These are phyloP conservation scores for Sporothrix luriei DNA, from an alignment of 2,329 filamentous ascomycete species.

Conservation along the genomic window DNA sequence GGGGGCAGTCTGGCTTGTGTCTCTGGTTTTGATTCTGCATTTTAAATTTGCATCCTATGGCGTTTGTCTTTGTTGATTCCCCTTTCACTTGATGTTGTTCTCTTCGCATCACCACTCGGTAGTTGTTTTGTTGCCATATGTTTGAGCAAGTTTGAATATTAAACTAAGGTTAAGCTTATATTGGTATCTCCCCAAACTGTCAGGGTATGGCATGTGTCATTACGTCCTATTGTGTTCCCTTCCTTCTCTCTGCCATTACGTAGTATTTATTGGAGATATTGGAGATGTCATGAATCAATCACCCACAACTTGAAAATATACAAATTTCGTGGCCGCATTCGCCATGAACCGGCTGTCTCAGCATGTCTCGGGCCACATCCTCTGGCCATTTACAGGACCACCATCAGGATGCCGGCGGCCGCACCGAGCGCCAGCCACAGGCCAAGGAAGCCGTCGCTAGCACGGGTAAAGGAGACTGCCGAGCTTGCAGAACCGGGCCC, in stretches of 20 bases:
- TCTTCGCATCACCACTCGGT: constrained; percentile 10
- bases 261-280: background rate
- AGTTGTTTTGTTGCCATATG: background rate
- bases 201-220: too few relatives aligned
- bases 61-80: background rate
- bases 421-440: background rate
- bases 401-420: constrained; percentile 23
- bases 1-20: background rate
- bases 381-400: constrained; percentile 18
- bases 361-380: background rate
- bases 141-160: background rate
- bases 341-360: background rate
- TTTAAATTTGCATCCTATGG: background rate
- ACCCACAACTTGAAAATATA: too few relatives aligned
- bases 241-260: background rate
- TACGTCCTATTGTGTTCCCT: background rate
- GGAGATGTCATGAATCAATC: background rate
- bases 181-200: constrained; percentile 9
- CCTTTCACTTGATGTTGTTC: background rate
- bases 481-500: background rate
- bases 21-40: background rate
- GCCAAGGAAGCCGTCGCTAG: background rate
- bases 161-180: background rate
- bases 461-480: background rate
- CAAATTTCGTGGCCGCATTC: background rate